Base-by-base conservation (phyloP, 371 early-diverging fungal species). In the Batkoa obscura region DNA sequence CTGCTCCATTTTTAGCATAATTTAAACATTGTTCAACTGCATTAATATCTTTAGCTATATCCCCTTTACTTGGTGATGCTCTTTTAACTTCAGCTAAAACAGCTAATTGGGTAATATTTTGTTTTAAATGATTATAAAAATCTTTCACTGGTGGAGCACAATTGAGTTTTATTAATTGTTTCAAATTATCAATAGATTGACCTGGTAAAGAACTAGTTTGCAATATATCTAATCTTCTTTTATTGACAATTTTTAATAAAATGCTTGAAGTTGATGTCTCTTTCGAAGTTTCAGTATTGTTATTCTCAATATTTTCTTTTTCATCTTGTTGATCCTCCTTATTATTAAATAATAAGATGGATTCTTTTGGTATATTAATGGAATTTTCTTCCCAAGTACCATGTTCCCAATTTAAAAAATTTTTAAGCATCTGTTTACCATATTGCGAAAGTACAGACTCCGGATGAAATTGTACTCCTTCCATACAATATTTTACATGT, bases 381-480 rank as follows among this genome's bases (percentile, higher is more conserved):
- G 17, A n/a, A 59, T 85, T 81, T 39, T 75, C 79, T 10, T 71
- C 78, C 97, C 97, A 96, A 32, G 64, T 74, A 52, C 94, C 94
- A 32, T 91, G 90, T 42, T 74, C 63, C 67, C 90, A 78, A 34
- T 60, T 65, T 66, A 96, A 72, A 64, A 96, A 96, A 73, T 93
- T 94, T 55, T 63, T 69, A 61, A 94, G 73, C 75, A 94, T 80
- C 6, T 66, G 70, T 60, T 78, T 76, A 12, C 97, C 97, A 61
- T 89, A 70, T 62, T 92, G 90, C 60, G 86, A 84, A 43, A 93
- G 75, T 51, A 96, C 88, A 68, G 86, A 84, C 70, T 96, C 97
- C 0, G 97, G 97, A 63, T 96, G 97, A 72, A 81, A 96, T 65
- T 96, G 97, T 3, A 96, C 88, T 56, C 97, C 94, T 70, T 94